phyloP scores from a whole-genome alignment of 2,329 filamentous ascomycete genomes.

The Fusarium poae region DNA sequence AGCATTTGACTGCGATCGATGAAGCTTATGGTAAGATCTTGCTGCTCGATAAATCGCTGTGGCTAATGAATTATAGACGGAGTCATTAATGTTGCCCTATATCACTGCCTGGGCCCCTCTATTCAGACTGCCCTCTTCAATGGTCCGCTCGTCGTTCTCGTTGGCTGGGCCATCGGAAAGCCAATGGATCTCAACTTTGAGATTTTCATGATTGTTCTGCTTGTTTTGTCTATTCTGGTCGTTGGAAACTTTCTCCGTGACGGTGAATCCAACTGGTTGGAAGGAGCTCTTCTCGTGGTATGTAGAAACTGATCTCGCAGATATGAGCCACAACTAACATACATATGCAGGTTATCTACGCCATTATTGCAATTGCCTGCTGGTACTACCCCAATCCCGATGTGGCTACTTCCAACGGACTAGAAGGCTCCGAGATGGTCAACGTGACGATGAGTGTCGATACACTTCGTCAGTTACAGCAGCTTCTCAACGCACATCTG shows the following conservation, averaged over 20 bases:
- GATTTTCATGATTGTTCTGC: constrained; percentile 78
- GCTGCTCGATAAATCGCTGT: rapidly evolving
- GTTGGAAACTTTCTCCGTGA: constrained; percentile 82
- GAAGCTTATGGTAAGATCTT: constrained; percentile 68
- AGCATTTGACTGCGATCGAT: constrained; percentile 77
- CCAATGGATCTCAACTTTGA: constrained; percentile 80
- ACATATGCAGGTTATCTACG: constrained; percentile 54
- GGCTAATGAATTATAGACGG: constrained; percentile 57
- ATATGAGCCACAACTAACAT: background rate
- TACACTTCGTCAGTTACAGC: constrained; percentile 47
- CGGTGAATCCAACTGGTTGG: constrained; percentile 80
- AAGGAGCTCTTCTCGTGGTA: constrained; percentile 77
- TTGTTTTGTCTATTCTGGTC: constrained; percentile 80
- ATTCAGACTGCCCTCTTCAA: constrained; percentile 84
- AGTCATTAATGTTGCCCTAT: constrained; percentile 76
- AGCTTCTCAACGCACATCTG: constrained; percentile 41
- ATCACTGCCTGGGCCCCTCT: constrained; percentile 78
- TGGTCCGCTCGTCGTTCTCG: constrained; percentile 76
- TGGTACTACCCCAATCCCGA: constrained; percentile 61
- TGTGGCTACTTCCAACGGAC: constrained; percentile 53
- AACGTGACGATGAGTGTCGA: constrained; percentile 52
- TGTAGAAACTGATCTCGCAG: background rate
- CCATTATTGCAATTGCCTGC: constrained; percentile 60
- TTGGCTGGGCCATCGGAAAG: constrained; percentile 76
- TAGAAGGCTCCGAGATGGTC: constrained; percentile 44